Base-by-base conservation (phyloP, 2,329 filamentous ascomycete species). In the Thielaviopsis cerberus region DNA sequence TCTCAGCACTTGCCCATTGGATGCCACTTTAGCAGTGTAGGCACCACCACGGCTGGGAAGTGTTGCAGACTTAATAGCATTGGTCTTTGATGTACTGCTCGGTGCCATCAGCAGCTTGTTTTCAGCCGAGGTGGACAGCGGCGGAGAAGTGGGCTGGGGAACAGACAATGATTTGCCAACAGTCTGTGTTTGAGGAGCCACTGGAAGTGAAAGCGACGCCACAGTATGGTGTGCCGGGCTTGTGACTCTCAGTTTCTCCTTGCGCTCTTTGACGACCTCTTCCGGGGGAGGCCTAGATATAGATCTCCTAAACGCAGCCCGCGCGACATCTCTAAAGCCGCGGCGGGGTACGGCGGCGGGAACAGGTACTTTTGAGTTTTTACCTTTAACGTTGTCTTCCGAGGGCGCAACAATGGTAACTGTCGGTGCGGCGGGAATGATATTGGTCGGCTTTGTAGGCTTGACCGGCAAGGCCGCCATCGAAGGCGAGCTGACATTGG, bases 271-370 rank as follows among this genome's bases (percentile, higher is more conserved):
- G 11, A 37, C n/a, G 22, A 56, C 53, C 10, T 56, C 37, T 22
- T 54, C 58, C 2, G 50, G 53, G 5, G 58, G 58, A 30, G 58
- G 54, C 22, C 54, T 50, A 25, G 58, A 57, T 6, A 56, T 23
- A 22, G 58, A 56, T 15, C 58, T 50, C 17, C 58, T 41, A n/a
- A 59, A 59, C 22, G 58, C 58, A 17, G 53, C 54, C 26, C 54
- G 53, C 27, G 58, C 58, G 45, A 50, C 58, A 50, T 59, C 58
- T 50, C 58, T 55, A 45, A 59, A 59, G 25, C 58, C 54, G 51
- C 54, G 54, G 23, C 54, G 53, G 7, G 41, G 41, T 48, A 48
- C 41, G n/a, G 41, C 15, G 7, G 34, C 22, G 8, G 54, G 54
- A 4, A 24, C 56, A 37, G 50, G 10, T 17, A 30, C 30, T 23